Evolutionary conservation across 176 grass and related monocot genomes (phyloP), one percentile per base, ranked within the genome.

Genomic region (Miscanthus lutarioriparius): DNA sequence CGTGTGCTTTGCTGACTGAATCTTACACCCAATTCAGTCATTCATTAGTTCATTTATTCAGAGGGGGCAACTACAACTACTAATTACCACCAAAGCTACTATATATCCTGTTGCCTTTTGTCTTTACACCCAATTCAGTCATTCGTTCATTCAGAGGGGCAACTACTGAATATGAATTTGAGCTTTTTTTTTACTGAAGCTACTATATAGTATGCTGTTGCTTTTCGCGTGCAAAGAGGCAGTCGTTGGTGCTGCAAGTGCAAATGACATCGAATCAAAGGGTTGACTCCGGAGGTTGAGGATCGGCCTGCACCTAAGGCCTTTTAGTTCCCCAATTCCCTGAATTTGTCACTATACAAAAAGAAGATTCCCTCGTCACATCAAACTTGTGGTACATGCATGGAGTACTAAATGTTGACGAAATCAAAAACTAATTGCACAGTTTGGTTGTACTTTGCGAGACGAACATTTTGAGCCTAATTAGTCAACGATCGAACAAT

Each of bases 261-360:
- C 8, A 61, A 14, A 27, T 28, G 62, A 27, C 0, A 85, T 74
- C 2, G 35, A 74, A 74, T 89, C 69, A 89, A 85, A 39, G 6
- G 39, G 63, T 89, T 85, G 77, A 81, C 77, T 75, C 44, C 33
- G 38, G 30, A 67, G 5, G 63, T 7, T 30, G 63, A 30, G 32
- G 17, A 75, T 56, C 43, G 5, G 27, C 63, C 74, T 64, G 74
- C 74, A 83, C 74, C 41, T n/a, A n/a, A n/a, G n/a, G n/a, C n/a
- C n/a, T n/a, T n/a, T n/a, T n/a, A n/a, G n/a, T n/a, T n/a, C n/a
- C n/a, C n/a, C n/a, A n/a, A n/a, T n/a, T n/a, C n/a, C n/a, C n/a
- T n/a, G n/a, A n/a, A n/a, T n/a, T n/a, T n/a, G n/a, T n/a, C n/a
- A n/a, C n/a, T n/a, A n/a, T n/a, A n/a, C n/a, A n/a, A n/a, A n/a